Base-by-base conservation (phyloP, 495 filamentous ascomycete genomes). In the Cairneyella variabilis region DNA sequence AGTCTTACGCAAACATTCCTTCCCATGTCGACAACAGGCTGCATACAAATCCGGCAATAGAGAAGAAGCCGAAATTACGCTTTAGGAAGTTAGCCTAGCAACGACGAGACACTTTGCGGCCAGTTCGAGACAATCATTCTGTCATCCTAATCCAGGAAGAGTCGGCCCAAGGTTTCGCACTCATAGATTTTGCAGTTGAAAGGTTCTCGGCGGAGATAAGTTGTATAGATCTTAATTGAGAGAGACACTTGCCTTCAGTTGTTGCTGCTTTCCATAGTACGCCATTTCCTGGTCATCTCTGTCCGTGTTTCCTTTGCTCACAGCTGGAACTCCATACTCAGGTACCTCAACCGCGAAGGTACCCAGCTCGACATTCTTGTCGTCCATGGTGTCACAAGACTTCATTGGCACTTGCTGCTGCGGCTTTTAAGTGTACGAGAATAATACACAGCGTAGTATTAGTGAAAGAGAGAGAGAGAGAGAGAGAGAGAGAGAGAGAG, bases 241-340 rank as follows among this genome's bases (percentile, higher is more conserved):
- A n/a, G n/a, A n/a, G 12, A 38, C 30, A 8, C 62, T 60, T n/a
- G 63, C 58, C 34, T 43, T 52, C 11, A 52, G 37, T 20, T 52
- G 49, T 34, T 17, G 18, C 16, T 14, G 27, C 26, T 52, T 52
- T 7, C 49, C 49, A 52, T 28, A 52, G 37, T 17, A 44, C 14
- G 49, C 49, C 49, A 52, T 41, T 21, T 52, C 49, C 20, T 21
- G 26, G 20, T 27, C 49, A 51, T 51, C 48, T 38, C 48, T 38
- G 36, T 17, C 28, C 32, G 28, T 49, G 36, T 30, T 9, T 12
- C 32, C 46, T 49, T 16, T 23, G 36, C 2, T 21, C 1, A 10
- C 3, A 3, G 12, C 8, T 34, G 12, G 30, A 14, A 22, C 8
- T 7, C 11, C 11, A 9, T 32, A 4, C 46, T 3, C 9, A 9